Base-by-base conservation (phyloP, 2,329 filamentous ascomycete species). In the Escovopsis sp. region DNA sequence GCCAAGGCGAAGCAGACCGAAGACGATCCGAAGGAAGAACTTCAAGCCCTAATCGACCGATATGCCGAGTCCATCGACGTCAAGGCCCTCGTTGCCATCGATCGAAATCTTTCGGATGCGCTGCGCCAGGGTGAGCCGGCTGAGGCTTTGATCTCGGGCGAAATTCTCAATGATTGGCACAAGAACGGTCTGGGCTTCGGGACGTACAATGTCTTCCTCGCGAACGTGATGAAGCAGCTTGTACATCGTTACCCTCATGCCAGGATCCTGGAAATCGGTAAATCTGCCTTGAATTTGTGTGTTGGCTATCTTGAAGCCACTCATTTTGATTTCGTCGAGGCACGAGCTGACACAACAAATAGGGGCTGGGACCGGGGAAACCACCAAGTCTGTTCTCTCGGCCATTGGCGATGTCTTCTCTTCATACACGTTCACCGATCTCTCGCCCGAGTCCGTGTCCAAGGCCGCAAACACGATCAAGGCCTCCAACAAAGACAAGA, bases 361-460 rank as follows among this genome's bases (percentile, higher is more conserved):
- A n/a, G n/a, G n/a, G n/a, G n/a, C n/a, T n/a, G n/a, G n/a, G n/a
- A n/a, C 57, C 3, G 63, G 62, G 4, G 55, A 52, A 11, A 50
- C 60, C 0, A 67, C 63, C 0, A 44, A 48, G 8, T 28, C 27
- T 1, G 44, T 66, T 4, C 41, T 66, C 1, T 35, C 43, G 2
- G 32, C 33, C 5, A 41, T 64, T 10, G 51, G 46, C 1, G 11
- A 42, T 11, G 9, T 38, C 6, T 59, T 60, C 32, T 14, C 32
- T 8, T 39, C 51, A 2, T 67, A 66, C 42, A 61, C 56, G 0
- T 67, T 50, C 45, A 65, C 65, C 0, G 62, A 66, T 37, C 53
- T 62, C 11, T 56, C 55, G 0, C 35, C 48, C 4, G 53, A 47
- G 9, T 60, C 60, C 48, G 61, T 66, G 31, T 50, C 53, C 4